phyloP scores from a whole-genome alignment of 129 eudicot genomes.

The Lonicera japonica region DNA sequence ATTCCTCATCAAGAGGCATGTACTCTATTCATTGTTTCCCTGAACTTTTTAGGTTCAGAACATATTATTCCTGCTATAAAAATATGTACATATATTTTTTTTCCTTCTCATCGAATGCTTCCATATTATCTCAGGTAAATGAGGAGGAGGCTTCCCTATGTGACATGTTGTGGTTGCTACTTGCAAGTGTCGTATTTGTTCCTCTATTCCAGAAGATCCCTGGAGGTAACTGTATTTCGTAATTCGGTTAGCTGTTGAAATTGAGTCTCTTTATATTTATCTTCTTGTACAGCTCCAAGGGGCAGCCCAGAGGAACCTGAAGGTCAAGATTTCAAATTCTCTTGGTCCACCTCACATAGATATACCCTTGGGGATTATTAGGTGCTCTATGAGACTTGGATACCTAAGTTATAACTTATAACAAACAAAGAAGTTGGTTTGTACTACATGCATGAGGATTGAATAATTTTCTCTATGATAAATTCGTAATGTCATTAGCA shows the following conservation, averaged over 20 bases:
- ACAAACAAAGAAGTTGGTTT: neutral
- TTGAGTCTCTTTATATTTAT: neutral
- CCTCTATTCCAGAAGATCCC: constrained; percentile 96
- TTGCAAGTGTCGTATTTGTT: constrained; percentile 95
- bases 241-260: neutral
- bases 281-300: too few relatives aligned
- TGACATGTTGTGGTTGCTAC: constrained; percentile 90
- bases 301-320: too few relatives aligned
- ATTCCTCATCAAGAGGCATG: constrained; percentile 97
- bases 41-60: constrained; percentile 3
- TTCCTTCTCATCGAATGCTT: constrained; percentile 1
- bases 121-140: constrained; percentile 41
- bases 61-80: neutral
- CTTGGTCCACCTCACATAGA: too few relatives aligned
- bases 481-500: neutral
- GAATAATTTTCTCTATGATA: neutral
- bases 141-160: constrained; percentile 98
- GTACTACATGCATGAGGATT: constrained; percentile 2
- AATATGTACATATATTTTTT: neutral
- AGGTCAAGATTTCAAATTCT: too few relatives aligned
- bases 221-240: constrained; percentile 55
- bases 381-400: too few relatives aligned
- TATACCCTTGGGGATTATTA: too few relatives aligned
- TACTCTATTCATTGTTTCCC: constrained; percentile 11
- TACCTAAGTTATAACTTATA: neutral